A percentile compares a stretch with the other conserved stretches of the same genome.
phyloP scores from a whole-genome alignment of 495 filamentous ascomycete species.

The Rhypophila decipiens region DNA sequence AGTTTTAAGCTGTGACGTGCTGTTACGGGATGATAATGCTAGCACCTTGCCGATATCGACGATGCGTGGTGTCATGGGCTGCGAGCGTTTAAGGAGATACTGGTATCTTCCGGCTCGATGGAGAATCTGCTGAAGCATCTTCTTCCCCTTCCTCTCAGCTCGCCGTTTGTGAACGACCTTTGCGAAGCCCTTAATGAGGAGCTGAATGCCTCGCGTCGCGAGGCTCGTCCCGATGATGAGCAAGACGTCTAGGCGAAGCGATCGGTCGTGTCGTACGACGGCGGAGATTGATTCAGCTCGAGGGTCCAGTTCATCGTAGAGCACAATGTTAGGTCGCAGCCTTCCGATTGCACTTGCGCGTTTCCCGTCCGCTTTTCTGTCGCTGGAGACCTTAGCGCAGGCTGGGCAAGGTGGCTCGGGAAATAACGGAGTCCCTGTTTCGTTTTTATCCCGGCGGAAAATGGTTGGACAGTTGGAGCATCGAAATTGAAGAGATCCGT shows the following conservation, averaged over 20 bases:
- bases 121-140: no score
- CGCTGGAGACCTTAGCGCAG: slow-evolving; percentile 8
- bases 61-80: no score
- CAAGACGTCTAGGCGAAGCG: slow-evolving; percentile 9
- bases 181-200: slow-evolving; percentile 11
- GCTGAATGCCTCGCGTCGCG: slow-evolving; percentile 10
- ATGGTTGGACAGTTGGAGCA: slow-evolving; percentile 7
- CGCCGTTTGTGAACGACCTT: slow-evolving; percentile 7
- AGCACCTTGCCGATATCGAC: no score
- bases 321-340: slow-evolving; percentile 10
- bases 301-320: slow-evolving; percentile 11
- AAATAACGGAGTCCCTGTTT: slow-evolving; percentile 6
- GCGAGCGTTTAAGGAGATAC: no score
- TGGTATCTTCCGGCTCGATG: no score
- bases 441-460: slow-evolving; percentile 5
- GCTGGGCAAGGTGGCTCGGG: slow-evolving; percentile 4
- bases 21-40: no score
- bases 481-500: slow-evolving; percentile 12
- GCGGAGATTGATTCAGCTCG: slow-evolving; percentile 11
- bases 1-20: no score
- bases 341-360: slow-evolving; percentile 8
- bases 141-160: no score
- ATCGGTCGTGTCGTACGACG: slow-evolving; percentile 9
- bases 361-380: slow-evolving; percentile 9
- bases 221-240: slow-evolving; percentile 16